Percentiles rank a stretch among this genome's conserved stretches.
These are phyloP conservation scores for Schwanniomyces yamadae DNA, from an alignment of 805 yeast genomes.

Conservation along the genomic window DNA sequence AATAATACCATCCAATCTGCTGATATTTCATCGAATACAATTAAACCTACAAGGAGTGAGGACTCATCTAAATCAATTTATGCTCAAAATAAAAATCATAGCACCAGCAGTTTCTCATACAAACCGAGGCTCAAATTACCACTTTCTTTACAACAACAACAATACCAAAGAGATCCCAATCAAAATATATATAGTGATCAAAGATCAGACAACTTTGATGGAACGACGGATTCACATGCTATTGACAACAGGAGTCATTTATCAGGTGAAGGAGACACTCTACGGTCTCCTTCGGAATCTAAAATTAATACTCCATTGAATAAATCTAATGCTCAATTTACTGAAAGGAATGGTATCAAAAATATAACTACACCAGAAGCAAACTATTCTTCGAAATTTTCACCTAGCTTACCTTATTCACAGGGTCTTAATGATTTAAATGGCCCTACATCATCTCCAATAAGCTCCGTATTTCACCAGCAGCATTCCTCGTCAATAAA, in stretches of 20 bases:
- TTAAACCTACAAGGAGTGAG: not conserved
- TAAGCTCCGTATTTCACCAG: no score
- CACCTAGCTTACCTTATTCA: no score
- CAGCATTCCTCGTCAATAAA: no score
- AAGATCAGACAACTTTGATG: not conserved
- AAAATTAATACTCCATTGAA: slow-evolving; percentile 1
- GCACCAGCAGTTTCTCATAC: slow-evolving; percentile 25
- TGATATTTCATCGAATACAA: not conserved
- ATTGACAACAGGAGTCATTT: slow-evolving; percentile 1
- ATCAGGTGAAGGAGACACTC: not conserved
- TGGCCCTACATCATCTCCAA: no score
- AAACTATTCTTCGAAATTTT: not conserved
- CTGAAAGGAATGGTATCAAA: not conserved
- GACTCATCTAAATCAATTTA: not conserved
- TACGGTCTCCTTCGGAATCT: not conserved
- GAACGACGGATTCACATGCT: no score
- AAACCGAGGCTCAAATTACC: slow-evolving; percentile 35
- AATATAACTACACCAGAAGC: not conserved
- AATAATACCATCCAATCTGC: not conserved
- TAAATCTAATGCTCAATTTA: not conserved
- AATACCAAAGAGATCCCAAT: not conserved
- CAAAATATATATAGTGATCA: not conserved
- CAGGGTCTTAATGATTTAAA: no score
- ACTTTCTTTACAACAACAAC: slow-evolving; percentile 22
- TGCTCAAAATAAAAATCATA: slow-evolving; percentile 15